These are phyloP conservation scores for Backusella tuberculispora DNA, from an alignment of 192 early-diverging fungal genomes.

Conservation along the genomic window DNA sequence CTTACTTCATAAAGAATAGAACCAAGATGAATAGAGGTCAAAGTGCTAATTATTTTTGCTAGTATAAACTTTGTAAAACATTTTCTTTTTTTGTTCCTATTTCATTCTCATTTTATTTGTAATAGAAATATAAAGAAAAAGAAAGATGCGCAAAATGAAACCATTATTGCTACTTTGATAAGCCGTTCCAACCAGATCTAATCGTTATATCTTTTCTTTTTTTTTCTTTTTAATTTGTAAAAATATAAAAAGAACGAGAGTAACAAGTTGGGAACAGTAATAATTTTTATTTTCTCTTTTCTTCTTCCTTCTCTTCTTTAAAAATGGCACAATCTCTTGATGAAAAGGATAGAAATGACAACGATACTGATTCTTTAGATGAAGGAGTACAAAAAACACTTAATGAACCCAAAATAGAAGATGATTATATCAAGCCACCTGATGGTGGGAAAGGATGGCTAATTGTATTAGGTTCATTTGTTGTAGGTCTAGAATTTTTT, in stretches of 20 bases:
- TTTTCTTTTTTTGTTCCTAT: background rate
- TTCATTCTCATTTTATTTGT: background rate
- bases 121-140: background rate
- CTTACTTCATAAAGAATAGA: background rate
- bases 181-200: background rate
- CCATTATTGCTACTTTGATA: background rate
- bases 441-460: conserved; percentile 51
- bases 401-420: background rate
- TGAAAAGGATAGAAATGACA: background rate
- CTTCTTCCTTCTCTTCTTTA: background rate
- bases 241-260: background rate
- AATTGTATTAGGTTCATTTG: conserved; percentile 44
- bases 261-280: too few relatives aligned
- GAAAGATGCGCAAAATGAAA: background rate
- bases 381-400: background rate
- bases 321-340: background rate
- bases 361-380: background rate
- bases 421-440: conserved; percentile 38
- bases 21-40: background rate
- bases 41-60: background rate
- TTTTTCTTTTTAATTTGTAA: background rate
- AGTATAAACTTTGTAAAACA: background rate
- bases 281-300: too few relatives aligned
- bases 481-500: conserved; percentile 30
- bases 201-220: background rate